Evolutionary conservation across 1,284 basidiomycete genomes (phyloP), one percentile per base, ranked within the genome.

Genomic region (Leccinum fuscescens): DNA sequence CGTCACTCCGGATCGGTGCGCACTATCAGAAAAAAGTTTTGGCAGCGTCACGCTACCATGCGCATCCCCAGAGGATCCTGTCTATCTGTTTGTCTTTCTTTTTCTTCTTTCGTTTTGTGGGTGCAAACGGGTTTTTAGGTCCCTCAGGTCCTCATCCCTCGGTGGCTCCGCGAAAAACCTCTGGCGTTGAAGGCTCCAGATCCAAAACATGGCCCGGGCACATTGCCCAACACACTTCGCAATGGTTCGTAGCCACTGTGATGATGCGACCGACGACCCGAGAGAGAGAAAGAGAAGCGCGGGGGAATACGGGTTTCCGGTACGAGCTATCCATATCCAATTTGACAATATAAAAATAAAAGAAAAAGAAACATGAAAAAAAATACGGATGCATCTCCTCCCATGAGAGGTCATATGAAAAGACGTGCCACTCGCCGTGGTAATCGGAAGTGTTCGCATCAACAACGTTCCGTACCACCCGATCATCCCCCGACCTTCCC

Each of bases 371-470:
- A 48, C 46, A 42, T 17, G 15, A 14, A 61, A 62, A 56, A 49
- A 39, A 7, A 54, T 57, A 29, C 33, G 48, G 58, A 55, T 55
- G 54, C 50, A 60, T 52, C 49, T 27, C 20, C 60, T 39, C 60
- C 65, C 57, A 42, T 57, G 67, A 66, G 59, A 60, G 62, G 69
- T 57, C 64, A 71, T 70, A 71, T 71, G 66, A 67, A 58, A n/a
- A 24, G 46, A n/a, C 22, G 7, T 56, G 35, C 29, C 44, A 42
- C 55, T 51, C 65, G 42, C 68, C 67, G 68, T 71, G 68, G 69
- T 60, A 57, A 62, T 69, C 67, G 67, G 69, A 55, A 33, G 33
- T 33, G 51, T 12, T 44, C 60, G 66, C 51, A 22, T 67, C 62
- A 58, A 53, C 53, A 39, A 33, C 60, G 46, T 62, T 69, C 64